Evolutionary conservation across 352 stramenopile species (phyloP), one percentile per base, ranked within the genome.

Genomic region (Phytopythium boreale): DNA sequence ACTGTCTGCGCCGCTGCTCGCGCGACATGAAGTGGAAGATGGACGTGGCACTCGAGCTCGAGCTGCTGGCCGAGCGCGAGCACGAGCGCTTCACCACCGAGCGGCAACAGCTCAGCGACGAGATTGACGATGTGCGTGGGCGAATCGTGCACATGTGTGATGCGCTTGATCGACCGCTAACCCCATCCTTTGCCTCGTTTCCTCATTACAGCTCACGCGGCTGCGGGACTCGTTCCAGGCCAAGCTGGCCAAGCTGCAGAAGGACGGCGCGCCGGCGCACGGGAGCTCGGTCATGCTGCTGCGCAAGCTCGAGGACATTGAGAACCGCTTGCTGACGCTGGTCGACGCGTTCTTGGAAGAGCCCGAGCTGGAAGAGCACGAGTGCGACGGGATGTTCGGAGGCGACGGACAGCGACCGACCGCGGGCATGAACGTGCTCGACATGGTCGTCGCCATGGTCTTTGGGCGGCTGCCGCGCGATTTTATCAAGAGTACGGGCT

Each of bases 391-490:
- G 14, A 76, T 79, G 19, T 83, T 84, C 71, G 72, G 67, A 43
- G 70, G 71, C 1, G 55, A 60, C 5, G 55, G 55, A 2, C 55
- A 60, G 36, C 22, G 15, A 8, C 64, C 73, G 17, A 68, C 65
- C 44, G 66, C 69, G 14, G 66, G 66, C n/a, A 88, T 89, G 80
- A 94, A 92, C 63, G 84, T 95, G 47, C 66, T 95, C 46, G 87
- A 95, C 60, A 95, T 94, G 85, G 77, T 95, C 37, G 73, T 95
- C 10, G 86, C 84, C 19, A 95, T 95, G 87, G 66, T 93, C 5
- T 95, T 95, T 62, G 76, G 79, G 6, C 87, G 87, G n/a, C 65
- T 95, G 57, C 87, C 87, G 39, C 78, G 75, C n/a, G 81, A 89
- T 61, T 87, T 84, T 27, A 71, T 71, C 19, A 65, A 79, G 29